Evolutionary conservation across 1,284 basidiomycete genomes (phyloP), one percentile per base, ranked within the genome.

Genomic region (Golubevia sp.): DNA sequence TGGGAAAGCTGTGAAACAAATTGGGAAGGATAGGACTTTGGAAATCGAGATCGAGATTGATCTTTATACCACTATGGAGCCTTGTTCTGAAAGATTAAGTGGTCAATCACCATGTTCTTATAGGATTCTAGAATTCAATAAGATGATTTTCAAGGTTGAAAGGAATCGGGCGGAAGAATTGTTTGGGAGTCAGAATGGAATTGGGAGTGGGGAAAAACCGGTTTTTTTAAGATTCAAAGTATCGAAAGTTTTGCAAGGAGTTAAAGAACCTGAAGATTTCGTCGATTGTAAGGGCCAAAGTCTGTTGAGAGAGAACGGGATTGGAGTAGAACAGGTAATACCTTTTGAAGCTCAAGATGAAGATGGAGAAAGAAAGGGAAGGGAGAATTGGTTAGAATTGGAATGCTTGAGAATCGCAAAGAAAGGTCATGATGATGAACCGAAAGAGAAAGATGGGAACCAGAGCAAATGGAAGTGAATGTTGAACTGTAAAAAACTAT

Each of bases 11-110:
- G 62, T 82, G n/a, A 68, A 80, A 0, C 67, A 80, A 18, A 61
- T 62, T 24, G 63, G 34, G 53, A 68, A 55, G 38, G 71, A 58
- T 82, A 79, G 30, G 79, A 72, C 25, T 79, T 87, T 48, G 85
- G 87, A 24, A 85, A 86, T 5, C 71, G 92, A 20, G 59, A 64
- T 85, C 7, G 85, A 86, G 50, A 87, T 90, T 25, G 90, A 92
- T 74, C 89, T 94, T 63, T 99, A 96, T 80, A 97, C 95, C 0
- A 99, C 96, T 0, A 90, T 99, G 88, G 97, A 99, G 82, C 97
- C 97, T 11, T 99, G 97, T 83, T 96, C 93, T 2, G 85, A 92
- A 27, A 88, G 97, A 59, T 91, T 93, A 8, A 95, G 92, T 0
- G 94, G 95, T 1, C 87, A 97, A 38, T 85, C 89, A 0, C 90